Evolutionary conservation across 805 yeast species (phyloP).

Genomic region (Saccharomycopsis capsularis): DNA sequence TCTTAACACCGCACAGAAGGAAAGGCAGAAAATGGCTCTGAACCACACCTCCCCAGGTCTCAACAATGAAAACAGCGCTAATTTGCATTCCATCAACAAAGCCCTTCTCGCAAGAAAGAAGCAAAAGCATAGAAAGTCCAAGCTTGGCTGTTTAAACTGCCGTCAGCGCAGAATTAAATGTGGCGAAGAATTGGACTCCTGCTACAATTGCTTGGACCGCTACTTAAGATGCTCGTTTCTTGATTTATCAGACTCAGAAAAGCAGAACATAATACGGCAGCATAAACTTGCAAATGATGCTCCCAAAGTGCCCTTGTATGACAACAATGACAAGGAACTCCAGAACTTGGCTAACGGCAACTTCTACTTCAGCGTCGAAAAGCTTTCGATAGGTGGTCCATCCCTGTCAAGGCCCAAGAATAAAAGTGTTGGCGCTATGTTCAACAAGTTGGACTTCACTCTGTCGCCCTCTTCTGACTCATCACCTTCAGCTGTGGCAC

Average conservation of each 20-base stretch:
- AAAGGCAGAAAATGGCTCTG: no score
- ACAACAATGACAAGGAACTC: background rate
- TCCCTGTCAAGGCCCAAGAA: background rate
- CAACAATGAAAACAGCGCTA: no score
- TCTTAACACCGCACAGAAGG: no score
- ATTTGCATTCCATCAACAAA: no score
- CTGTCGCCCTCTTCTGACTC: background rate
- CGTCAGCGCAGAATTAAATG: constrained; percentile 17
- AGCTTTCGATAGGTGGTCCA: background rate
- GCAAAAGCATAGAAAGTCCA: constrained; percentile 17
- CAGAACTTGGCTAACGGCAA: background rate
- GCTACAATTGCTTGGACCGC: constrained; percentile 18
- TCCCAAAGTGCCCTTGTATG: background rate
- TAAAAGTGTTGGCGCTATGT: background rate
- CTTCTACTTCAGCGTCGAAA: background rate
- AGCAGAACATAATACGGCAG: constrained; percentile 5
- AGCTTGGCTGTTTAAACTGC: constrained; percentile 18
- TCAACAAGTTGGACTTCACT: background rate
- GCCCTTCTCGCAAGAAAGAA: background rate
- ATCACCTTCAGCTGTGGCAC: no score
- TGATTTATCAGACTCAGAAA: constrained; percentile 7
- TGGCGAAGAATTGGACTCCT: constrained; percentile 19
- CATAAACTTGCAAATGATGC: background rate
- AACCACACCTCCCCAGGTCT: no score
- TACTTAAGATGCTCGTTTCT: constrained; percentile 14